A percentile compares a stretch with the other conserved stretches of the same genome.
phyloP scores from a whole-genome alignment of 345 rosid species.

The Arabis alpina region DNA sequence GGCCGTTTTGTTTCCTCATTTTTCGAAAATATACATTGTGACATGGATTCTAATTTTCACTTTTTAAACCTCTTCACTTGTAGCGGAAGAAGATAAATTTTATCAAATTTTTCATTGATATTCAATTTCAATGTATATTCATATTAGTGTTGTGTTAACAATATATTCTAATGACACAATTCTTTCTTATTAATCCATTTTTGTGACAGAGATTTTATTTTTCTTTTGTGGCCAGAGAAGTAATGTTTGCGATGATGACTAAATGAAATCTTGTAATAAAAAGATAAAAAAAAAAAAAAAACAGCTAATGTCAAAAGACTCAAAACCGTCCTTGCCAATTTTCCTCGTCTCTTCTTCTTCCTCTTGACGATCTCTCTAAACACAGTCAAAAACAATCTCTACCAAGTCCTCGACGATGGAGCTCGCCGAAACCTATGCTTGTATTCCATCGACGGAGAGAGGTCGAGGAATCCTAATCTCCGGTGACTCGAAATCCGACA shows the following conservation, averaged over 20 bases:
- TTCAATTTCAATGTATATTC: no score
- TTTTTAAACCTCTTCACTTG: not conserved
- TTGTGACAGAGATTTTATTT: not conserved
- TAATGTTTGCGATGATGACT: constrained; percentile 12
- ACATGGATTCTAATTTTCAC: constrained; percentile 3
- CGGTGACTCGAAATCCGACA: constrained; percentile 71
- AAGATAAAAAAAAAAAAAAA: constrained; percentile 1
- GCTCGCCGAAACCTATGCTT: constrained; percentile 78
- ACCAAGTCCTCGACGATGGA: constrained; percentile 46
- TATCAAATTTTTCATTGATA: not conserved
- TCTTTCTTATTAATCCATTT: not conserved
- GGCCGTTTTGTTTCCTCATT: not conserved
- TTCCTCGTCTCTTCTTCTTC: constrained; percentile 27
- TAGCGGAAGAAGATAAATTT: not conserved
- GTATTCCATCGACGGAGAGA: constrained; percentile 89
- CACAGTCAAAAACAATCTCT: constrained; percentile 1
- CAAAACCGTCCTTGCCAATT: constrained; percentile 17
- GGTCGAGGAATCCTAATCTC: constrained; percentile 90
- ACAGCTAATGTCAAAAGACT: constrained; percentile 33
- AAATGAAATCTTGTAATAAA: not conserved
- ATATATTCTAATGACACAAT: not conserved
- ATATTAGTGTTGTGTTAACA: no score
- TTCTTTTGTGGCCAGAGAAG: not conserved
- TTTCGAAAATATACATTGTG: constrained; percentile 2
- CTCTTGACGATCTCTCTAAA: constrained; percentile 13